Base-by-base conservation (phyloP, 2,329 filamentous ascomycete species). In the Fusarium continuum region DNA sequence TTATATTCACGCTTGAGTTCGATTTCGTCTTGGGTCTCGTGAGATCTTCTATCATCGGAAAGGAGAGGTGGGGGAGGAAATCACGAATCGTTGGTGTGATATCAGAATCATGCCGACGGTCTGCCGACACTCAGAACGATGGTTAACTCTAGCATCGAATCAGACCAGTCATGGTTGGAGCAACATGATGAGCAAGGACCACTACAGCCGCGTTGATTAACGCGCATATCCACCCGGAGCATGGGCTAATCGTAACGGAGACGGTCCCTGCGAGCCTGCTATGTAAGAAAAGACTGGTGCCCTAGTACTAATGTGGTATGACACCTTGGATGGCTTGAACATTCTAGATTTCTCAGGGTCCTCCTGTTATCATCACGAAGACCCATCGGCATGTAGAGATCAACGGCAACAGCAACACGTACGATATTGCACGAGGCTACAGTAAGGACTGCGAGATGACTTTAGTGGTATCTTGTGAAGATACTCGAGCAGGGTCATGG, bases 291-390 rank as follows among this genome's bases (percentile, higher is more conserved):
- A 35, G 40, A 17, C 26, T 22, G 16, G 9, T 31, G 44, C 34
- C 35, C 61, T 64, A 64, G 61, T 64, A 38, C 61, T 22, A 64
- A 55, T 61, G 25, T 31, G 45, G 61, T 48, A 61, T 63, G 32
- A 60, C 46, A 44, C 20, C 16, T 43, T 53, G 4, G 20, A 52
- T 44, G 47, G 44, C 20, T 47, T 61, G n/a, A 26, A 41, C 29
- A 48, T 40, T 50, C 55, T 44, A 41, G 39, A 46, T 61, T 61
- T 51, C 48, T 61, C 44, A 60, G 60, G 61, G 48, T 64, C 44
- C 22, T 61, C n/a, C n/a, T n/a, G n/a, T n/a, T n/a, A n/a, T n/a
- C n/a, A n/a, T n/a, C n/a, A n/a, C 36, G 26, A 25, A 29, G 19
- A 35, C 34, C 22, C 19, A 29, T 52, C 11, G 22, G 29, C n/a